Conservation (phyloP, 176 grass and related monocot genomes). For the Oryza coarctata region DNA sequence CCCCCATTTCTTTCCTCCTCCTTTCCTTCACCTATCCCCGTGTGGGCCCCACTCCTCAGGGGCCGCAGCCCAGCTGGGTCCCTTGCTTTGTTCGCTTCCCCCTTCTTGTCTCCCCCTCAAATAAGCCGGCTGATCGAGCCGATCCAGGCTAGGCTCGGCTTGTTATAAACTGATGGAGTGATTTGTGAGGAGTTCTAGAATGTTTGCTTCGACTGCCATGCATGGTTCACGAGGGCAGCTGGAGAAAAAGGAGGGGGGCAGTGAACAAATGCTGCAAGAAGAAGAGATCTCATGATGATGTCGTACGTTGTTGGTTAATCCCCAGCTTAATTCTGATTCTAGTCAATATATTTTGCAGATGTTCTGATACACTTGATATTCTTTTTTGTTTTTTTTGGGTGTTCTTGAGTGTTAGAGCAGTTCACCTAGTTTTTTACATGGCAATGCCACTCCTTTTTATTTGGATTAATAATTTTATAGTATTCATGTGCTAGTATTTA, state of each 20-base stretch:
- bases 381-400: neutral
- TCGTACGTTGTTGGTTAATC: neutral
- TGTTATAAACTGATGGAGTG: too few species aligned
- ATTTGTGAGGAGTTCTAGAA: neutral
- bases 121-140: neutral
- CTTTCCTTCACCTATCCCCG: too few species aligned
- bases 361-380: neutral
- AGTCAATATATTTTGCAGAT: neutral
- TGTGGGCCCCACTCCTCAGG: constrained; percentile 16
- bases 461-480: neutral
- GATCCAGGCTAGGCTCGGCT: too few species aligned
- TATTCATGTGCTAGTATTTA: neutral
- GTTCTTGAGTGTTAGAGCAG: neutral
- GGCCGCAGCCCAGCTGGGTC: neutral
- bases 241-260: neutral
- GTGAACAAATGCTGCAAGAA: neutral
- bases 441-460: neutral
- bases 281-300: neutral
- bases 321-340: neutral
- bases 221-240: neutral
- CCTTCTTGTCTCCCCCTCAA: neutral
- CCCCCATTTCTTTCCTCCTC: neutral
- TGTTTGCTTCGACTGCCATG: neutral
- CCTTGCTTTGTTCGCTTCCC: neutral
- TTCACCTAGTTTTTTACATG: neutral